Evolutionary conservation across 805 yeast species (phyloP).

Genomic region (Yarrowia bubula): DNA sequence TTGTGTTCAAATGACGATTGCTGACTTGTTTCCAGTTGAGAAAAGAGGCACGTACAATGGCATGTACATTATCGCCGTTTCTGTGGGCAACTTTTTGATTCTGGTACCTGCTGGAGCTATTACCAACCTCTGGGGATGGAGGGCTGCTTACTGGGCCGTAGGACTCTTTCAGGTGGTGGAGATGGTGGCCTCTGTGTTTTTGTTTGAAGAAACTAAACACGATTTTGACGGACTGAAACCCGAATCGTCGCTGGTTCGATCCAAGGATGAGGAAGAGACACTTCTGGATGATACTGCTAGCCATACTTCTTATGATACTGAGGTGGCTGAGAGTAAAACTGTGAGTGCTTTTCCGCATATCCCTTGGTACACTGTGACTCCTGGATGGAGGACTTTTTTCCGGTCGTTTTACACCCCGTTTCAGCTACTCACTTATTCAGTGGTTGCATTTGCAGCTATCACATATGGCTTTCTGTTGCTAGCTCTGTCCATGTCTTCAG

Average conservation of each 20-base stretch:
- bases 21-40: constrained; percentile 35
- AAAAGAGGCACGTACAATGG: constrained; percentile 34
- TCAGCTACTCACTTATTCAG: constrained; percentile 1
- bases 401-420: constrained; percentile 20
- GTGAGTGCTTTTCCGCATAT: not conserved
- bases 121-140: constrained; percentile 33
- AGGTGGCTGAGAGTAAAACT: not conserved
- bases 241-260: too few species aligned
- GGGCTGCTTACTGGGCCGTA: constrained; percentile 33
- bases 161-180: constrained; percentile 30
- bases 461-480: constrained; percentile 26
- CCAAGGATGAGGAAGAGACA: not conserved
- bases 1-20: constrained; percentile 32
- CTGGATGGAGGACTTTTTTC: constrained; percentile 8
- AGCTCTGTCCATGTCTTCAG: constrained; percentile 24
- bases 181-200: constrained; percentile 24
- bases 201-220: constrained; percentile 33
- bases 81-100: constrained; percentile 33
- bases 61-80: constrained; percentile 33
- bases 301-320: not conserved
- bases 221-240: not conserved
- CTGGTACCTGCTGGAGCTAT: constrained; percentile 34
- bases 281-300: not conserved
- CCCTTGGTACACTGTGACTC: constrained; percentile 9
- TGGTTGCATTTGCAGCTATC: constrained; percentile 26